Conservation (phyloP, 2,329 filamentous ascomycete genomes). For the Macrophomina phaseolina region DNA sequence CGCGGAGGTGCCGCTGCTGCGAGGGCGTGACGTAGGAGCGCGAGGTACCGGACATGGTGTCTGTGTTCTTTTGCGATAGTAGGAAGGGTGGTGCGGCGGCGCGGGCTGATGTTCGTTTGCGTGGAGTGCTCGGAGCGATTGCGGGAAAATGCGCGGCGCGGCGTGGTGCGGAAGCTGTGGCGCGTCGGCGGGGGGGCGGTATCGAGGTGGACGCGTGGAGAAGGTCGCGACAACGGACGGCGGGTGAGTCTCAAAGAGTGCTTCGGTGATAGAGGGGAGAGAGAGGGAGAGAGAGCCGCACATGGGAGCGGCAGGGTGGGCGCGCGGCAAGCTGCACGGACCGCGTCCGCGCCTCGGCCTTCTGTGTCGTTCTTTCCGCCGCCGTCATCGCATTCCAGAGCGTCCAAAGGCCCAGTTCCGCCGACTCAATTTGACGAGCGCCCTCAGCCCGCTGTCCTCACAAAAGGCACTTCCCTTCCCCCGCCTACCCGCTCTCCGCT, state of each 20-base stretch:
- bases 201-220: background rate
- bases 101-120: background rate
- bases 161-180: background rate
- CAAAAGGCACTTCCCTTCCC: background rate
- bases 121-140: background rate
- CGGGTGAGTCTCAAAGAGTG: background rate
- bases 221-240: background rate
- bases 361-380: conserved; percentile 12
- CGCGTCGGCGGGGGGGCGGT: background rate
- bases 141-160: too few species aligned
- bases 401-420: background rate
- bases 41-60: conserved; percentile 30
- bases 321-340: conserved; percentile 6
- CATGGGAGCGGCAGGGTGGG: background rate
- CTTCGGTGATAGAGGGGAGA: background rate
- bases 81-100: conserved; percentile 7
- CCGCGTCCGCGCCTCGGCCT: conserved; percentile 17
- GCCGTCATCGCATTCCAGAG: conserved; percentile 25
- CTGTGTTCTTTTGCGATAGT: background rate
- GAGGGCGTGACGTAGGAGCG: conserved; percentile 62
- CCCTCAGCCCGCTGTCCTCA: background rate
- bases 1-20: conserved; percentile 86
- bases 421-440: conserved; percentile 16
- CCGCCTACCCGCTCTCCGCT: background rate
- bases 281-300: conserved; percentile 7